These are phyloP conservation scores for Tuber magnatum DNA, from an alignment of 495 filamentous ascomycete genomes.

Conservation along the genomic window DNA sequence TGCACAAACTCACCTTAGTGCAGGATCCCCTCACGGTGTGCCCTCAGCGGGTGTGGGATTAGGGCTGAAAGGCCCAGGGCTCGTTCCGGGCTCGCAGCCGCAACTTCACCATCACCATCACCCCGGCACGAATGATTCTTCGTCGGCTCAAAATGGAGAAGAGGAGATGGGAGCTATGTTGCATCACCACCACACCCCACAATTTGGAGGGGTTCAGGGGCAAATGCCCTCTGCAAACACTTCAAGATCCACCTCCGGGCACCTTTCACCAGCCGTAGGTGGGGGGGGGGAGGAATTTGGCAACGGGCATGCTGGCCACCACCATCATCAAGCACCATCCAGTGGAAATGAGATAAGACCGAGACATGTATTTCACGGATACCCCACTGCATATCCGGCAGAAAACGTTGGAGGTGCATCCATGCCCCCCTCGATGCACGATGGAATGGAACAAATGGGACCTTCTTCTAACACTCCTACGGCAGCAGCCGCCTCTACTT, in stretches of 20 bases:
- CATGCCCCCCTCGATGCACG: conserved; percentile 66
- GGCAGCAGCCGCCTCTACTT: conserved; percentile 42
- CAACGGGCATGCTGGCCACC: conserved; percentile 43
- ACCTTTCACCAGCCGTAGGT: conserved; percentile 40
- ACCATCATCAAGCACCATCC: conserved; percentile 45
- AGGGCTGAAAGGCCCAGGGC: conserved; percentile 40
- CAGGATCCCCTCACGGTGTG: conserved; percentile 34
- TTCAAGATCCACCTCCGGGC: conserved; percentile 40
- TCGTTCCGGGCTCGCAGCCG: conserved; percentile 43
- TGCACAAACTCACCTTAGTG: conserved; percentile 40
- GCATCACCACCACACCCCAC: conserved; percentile 60
- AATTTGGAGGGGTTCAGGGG: conserved; percentile 34
- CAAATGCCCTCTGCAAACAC: conserved; percentile 37
- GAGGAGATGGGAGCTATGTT: conserved; percentile 96
- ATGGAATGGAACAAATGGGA: conserved; percentile 53
- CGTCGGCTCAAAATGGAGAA: conserved; percentile 51
- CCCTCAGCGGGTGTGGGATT: conserved; percentile 33
- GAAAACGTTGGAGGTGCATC: conserved; percentile 52
- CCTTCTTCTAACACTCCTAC: conserved; percentile 40
- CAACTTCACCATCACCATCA: conserved; percentile 78
- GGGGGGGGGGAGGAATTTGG: conserved; percentile 36
- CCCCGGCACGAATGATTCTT: conserved; percentile 52
- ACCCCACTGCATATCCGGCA: conserved; percentile 57
- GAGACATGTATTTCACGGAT: conserved; percentile 70
- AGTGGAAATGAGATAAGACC: conserved; percentile 58